Base-by-base conservation (phyloP, 1,284 basidiomycete species). In the Tetrapyrgos nigripes region DNA sequence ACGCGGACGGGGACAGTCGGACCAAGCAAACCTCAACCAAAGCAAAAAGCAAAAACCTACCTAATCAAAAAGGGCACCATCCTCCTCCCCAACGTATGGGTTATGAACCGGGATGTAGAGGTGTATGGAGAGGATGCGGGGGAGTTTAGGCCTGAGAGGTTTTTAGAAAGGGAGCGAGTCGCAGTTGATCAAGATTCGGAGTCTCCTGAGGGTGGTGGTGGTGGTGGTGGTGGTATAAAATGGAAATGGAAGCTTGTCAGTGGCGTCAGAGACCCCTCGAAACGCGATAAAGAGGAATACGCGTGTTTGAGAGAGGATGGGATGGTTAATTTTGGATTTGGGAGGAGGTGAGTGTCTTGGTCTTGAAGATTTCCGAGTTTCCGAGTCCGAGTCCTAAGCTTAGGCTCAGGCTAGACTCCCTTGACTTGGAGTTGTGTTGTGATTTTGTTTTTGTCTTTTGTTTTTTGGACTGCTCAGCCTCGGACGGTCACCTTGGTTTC, bases 121-220 rank as follows among this genome's bases (percentile, higher is more conserved):
- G 50, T 61, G 10, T 65, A 62, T n/a, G 37, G 37, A 40, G 53
- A 55, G 21, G 55, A 65, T 9, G 60, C 65, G 4, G 53, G 56
- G 6, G 55, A 59, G 29, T 65, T 66, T 56, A 60, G 59, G 17
- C 65, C 65, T 26, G 62, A 63, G 33, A 50, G 65, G n/a, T 66
- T 63, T 53, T 55, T 66, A 14, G 14, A 8, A 33, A 33, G 31
- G n/a, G n/a, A n/a, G 14, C 31, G 31, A 8, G 31, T n/a, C 31
- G 31, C 31, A 14, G 8, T 33, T 14, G 8, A 33, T 14, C 31
- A 14, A 33, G 14, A 14, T 33, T 33, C 31, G 5, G 33, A 47
- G 11, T 47, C 46, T 26, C 28, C 27, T 27, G 29, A 19, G 21
- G 50, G 46, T 45, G 29, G 37, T 9, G 40, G 33, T 27, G 23